phyloP scores from a whole-genome alignment of 208 protist species.

The Leishmania martiniquensis region DNA sequence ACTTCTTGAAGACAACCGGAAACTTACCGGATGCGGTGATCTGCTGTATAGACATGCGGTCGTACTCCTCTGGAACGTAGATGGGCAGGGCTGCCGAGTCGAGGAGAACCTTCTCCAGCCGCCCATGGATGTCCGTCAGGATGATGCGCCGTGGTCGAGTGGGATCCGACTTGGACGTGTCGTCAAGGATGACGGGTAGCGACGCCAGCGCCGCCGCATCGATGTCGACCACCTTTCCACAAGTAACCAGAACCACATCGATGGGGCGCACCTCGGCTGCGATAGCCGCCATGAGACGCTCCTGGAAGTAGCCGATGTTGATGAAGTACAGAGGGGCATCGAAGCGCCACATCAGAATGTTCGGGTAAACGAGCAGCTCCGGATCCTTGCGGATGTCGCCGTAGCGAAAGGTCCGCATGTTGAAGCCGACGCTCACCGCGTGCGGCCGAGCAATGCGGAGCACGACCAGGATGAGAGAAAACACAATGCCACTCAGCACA shows the following conservation, averaged over 20 bases:
- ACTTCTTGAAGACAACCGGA: slow-evolving; percentile 50
- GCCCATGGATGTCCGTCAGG: slow-evolving; percentile 51
- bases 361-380: slow-evolving; percentile 67
- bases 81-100: slow-evolving; percentile 43
- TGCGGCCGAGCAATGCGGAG: slow-evolving; percentile 60
- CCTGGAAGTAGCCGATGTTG: slow-evolving; percentile 55
- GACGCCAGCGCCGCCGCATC: slow-evolving; percentile 44
- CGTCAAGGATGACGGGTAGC: slow-evolving; percentile 36
- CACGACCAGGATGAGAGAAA: slow-evolving; percentile 60
- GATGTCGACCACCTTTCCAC: slow-evolving; percentile 57
- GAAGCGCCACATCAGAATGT: slow-evolving; percentile 66
- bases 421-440: slow-evolving; percentile 57
- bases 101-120: slow-evolving; percentile 54
- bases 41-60: slow-evolving; percentile 37
- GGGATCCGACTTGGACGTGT: slow-evolving; percentile 25
- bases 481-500: slow-evolving; percentile 51
- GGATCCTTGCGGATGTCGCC: slow-evolving; percentile 57
- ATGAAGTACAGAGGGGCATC: slow-evolving; percentile 66
- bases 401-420: slow-evolving; percentile 50
- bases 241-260: slow-evolving; percentile 55
- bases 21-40: slow-evolving; percentile 42
- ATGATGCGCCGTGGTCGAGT: slow-evolving; percentile 40
- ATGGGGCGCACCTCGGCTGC: slow-evolving; percentile 49
- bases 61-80: slow-evolving; percentile 56
- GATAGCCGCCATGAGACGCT: slow-evolving; percentile 40